Percentiles rank a stretch among this genome's conserved stretches.
Conservation (phyloP, 306 rosid species). For the Lablab purpureus region DNA sequence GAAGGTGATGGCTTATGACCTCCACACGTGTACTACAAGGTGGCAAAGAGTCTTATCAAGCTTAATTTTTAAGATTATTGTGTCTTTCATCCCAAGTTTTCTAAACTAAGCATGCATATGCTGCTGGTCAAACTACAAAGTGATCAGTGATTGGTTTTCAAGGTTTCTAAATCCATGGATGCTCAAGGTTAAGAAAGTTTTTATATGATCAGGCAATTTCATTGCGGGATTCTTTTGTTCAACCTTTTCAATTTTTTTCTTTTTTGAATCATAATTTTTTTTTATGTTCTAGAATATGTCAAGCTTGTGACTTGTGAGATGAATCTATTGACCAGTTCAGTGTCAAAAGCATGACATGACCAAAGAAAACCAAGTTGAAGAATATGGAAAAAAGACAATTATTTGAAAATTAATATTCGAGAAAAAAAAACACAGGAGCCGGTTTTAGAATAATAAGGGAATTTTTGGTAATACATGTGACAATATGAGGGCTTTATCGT, state of each 20-base stretch:
- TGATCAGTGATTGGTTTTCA: constrained; percentile 34
- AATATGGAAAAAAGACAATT: constrained; percentile 23
- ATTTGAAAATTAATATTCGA: not conserved
- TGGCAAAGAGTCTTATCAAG: constrained; percentile 38
- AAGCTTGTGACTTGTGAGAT: constrained; percentile 51
- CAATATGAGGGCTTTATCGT: constrained; percentile 57
- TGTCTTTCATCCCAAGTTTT: constrained; percentile 43
- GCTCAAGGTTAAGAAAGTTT: not conserved
- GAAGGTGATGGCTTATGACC: constrained; percentile 30
- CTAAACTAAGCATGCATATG: constrained; percentile 35
- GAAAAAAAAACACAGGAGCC: not conserved
- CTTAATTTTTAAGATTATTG: constrained; percentile 39
- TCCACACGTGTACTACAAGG: constrained; percentile 44
- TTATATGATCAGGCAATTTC: too few relatives aligned
- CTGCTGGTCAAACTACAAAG: constrained; percentile 33
- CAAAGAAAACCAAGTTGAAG: constrained; percentile 30
- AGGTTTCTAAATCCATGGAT: not conserved
- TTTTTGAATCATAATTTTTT: too few relatives aligned
- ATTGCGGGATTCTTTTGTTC: too few relatives aligned
- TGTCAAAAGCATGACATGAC: constrained; percentile 17
- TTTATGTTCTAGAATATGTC: too few relatives aligned
- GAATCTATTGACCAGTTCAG: constrained; percentile 44
- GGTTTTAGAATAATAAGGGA: constrained; percentile 17
- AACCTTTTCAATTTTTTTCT: too few relatives aligned
- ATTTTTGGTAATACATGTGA: constrained; percentile 40